Conservation (phyloP, 2,329 filamentous ascomycete genomes). For the Drechslerella coelobrocha region DNA sequence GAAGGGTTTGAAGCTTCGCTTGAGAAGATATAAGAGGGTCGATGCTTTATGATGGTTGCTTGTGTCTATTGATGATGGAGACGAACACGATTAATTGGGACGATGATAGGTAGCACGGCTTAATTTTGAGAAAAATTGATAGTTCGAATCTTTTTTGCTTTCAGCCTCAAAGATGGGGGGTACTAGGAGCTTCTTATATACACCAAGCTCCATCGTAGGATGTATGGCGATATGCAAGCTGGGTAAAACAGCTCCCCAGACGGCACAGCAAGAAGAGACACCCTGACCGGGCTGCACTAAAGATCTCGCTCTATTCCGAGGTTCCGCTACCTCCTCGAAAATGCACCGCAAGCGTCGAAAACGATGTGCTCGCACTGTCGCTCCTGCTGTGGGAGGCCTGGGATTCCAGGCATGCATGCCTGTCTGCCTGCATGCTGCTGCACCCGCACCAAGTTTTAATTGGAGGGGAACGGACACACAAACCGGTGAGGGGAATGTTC, state of each 20-base stretch:
- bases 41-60: slow-evolving; percentile 5
- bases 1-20: slow-evolving; percentile 9
- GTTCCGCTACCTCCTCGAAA: slow-evolving; percentile 39
- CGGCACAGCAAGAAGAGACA: slow-evolving; percentile 36
- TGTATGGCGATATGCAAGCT: neutral
- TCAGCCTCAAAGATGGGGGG: slow-evolving; percentile 44
- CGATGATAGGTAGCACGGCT: slow-evolving; percentile 2
- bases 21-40: neutral
- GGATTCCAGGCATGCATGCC: neutral
- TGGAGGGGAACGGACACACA: neutral
- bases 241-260: slow-evolving; percentile 18
- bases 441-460: neutral
- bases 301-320: slow-evolving; percentile 35
- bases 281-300: slow-evolving; percentile 21
- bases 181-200: slow-evolving; percentile 36
- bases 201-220: neutral
- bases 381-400: neutral
- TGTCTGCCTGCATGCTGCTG: neutral
- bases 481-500: slow-evolving; percentile 20
- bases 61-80: neutral
- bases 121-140: too few species aligned
- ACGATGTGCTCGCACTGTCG: neutral
- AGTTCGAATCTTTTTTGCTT: slow-evolving; percentile 8
- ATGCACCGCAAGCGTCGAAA: slow-evolving; percentile 22
- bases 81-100: neutral